Conservation (phyloP, 2,329 filamentous ascomycete genomes). For the Cercospora sesami region DNA sequence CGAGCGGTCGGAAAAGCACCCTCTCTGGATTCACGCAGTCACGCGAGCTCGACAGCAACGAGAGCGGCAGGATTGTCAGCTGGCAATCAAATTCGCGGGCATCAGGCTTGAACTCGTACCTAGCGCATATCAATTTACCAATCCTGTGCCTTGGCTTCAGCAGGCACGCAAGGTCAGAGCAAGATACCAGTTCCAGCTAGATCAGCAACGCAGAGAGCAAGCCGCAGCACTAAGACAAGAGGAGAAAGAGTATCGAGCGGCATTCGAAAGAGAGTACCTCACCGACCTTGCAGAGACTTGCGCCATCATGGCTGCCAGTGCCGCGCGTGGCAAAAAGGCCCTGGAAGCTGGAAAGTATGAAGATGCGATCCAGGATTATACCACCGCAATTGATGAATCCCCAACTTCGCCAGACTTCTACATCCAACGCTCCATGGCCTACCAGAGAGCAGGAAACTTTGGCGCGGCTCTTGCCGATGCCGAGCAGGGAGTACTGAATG, state of each 20-base stretch:
- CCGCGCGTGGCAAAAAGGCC: slow-evolving; percentile 59
- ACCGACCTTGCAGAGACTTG: background rate
- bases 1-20: background rate
- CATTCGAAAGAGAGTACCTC: background rate
- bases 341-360: slow-evolving; percentile 64
- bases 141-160: background rate
- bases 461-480: slow-evolving; percentile 48
- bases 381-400: slow-evolving; percentile 61
- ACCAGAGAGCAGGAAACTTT: slow-evolving; percentile 61
- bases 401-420: slow-evolving; percentile 75
- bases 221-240: background rate
- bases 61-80: background rate
- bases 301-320: slow-evolving; percentile 52
- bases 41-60: slow-evolving; percentile 5
- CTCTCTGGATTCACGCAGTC: slow-evolving; percentile 5
- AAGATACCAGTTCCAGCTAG: background rate
- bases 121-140: background rate
- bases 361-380: slow-evolving; percentile 67
- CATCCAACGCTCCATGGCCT: slow-evolving; percentile 76
- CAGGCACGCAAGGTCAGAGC: background rate
- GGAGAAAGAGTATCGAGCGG: background rate
- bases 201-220: background rate
- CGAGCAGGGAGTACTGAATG: slow-evolving; percentile 57
- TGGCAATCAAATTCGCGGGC: background rate
- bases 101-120: background rate